Percentiles rank a stretch among this genome's conserved stretches.
Evolutionary conservation across 352 stramenopile species (phyloP).

Genomic region (Globisporangium paroecandrum): DNA sequence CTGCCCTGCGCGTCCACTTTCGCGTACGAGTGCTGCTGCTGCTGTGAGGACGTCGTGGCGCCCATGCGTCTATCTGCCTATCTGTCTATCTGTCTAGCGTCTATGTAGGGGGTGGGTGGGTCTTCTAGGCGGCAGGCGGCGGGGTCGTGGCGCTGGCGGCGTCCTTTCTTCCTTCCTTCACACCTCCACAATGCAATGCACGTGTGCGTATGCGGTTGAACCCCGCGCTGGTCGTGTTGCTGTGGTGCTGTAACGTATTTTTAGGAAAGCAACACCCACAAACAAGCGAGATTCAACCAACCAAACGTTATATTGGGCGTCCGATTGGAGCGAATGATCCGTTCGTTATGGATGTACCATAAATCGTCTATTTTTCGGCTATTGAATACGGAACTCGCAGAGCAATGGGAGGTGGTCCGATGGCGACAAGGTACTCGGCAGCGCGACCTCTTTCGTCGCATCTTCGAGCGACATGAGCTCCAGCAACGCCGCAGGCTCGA

Average conservation of each 20-base stretch:
- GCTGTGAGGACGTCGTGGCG: constrained; percentile 32
- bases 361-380: not conserved
- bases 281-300: not conserved
- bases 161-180: not conserved
- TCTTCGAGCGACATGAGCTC: constrained; percentile 67
- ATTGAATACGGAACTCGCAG: constrained; percentile 43
- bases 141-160: too few species aligned
- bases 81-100: not conserved
- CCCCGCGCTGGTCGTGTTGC: not conserved
- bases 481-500: constrained; percentile 49
- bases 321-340: not conserved
- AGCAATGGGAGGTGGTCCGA: constrained; percentile 78
- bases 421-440: constrained; percentile 65
- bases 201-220: not conserved
- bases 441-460: constrained; percentile 51
- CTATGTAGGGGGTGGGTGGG: not conserved
- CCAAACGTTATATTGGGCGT: not conserved
- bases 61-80: constrained; percentile 30
- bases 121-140: not conserved
- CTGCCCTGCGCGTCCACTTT: constrained; percentile 17
- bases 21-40: constrained; percentile 10
- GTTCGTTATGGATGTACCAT: not conserved
- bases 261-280: not conserved
- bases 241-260: not conserved
- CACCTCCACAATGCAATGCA: not conserved